Conservation (phyloP, 768 basidiomycete species). For the Podaxis sp. region DNA sequence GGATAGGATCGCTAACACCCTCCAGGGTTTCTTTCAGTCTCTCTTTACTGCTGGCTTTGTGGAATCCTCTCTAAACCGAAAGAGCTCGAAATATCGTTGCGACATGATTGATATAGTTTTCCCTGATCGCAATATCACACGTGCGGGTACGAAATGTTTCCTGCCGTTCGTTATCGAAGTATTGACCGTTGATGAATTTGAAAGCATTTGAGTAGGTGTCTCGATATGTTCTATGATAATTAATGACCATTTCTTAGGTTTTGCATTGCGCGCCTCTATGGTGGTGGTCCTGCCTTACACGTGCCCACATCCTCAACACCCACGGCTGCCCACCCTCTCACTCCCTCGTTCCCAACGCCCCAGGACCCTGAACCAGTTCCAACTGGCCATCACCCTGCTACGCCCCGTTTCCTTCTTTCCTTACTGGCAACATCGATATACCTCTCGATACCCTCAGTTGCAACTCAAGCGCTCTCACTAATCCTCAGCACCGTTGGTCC, state of each 20-base stretch:
- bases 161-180: background rate
- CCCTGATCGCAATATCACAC: constrained; percentile 84
- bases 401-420: constrained; percentile 79
- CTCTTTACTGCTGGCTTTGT: constrained; percentile 80
- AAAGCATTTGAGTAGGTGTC: constrained; percentile 82
- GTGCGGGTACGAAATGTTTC: constrained; percentile 55
- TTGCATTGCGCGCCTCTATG: constrained; percentile 84
- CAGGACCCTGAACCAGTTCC: constrained; percentile 31
- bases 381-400: constrained; percentile 62
- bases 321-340: constrained; percentile 64
- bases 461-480: constrained; percentile 67
- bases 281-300: constrained; percentile 74
- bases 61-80: constrained; percentile 45
- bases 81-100: constrained; percentile 22
- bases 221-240: background rate
- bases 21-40: constrained; percentile 81
- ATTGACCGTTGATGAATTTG: background rate
- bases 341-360: constrained; percentile 50
- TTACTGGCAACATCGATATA: constrained; percentile 85
- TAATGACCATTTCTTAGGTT: constrained; percentile 41
- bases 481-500: constrained; percentile 78
- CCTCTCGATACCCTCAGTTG: constrained; percentile 74
- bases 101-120: constrained; percentile 69
- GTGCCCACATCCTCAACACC: constrained; percentile 64
- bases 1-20: constrained; percentile 10